Evolutionary conservation across 257 asterid species (phyloP).

Genomic region (Parsonsia alboflavescens): DNA sequence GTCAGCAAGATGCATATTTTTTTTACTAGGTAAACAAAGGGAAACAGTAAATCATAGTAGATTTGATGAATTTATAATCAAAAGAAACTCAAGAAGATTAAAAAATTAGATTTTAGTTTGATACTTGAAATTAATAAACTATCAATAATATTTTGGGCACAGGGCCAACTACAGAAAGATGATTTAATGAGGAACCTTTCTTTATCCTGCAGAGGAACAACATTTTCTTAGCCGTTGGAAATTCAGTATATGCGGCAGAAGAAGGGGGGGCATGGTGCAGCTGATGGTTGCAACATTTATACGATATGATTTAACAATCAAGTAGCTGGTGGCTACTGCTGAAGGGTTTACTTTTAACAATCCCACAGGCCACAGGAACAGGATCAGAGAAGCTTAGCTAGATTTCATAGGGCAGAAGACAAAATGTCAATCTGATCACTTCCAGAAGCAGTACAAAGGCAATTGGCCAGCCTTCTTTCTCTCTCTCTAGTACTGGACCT

Average conservation of each 20-base stretch:
- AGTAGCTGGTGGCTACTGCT: slow-evolving; percentile 29
- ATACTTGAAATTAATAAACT: too few relatives aligned
- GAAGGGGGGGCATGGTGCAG: background rate
- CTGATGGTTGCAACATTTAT: slow-evolving; percentile 12
- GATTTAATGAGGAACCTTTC: background rate
- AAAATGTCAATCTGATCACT: slow-evolving; percentile 38
- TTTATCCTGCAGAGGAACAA: background rate
- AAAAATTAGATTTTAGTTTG: too few relatives aligned
- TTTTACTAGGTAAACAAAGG: background rate
- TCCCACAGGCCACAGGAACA: slow-evolving; percentile 16
- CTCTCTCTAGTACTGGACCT: slow-evolving; percentile 20
- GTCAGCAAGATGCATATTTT: background rate
- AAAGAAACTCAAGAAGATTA: too few relatives aligned
- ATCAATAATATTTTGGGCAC: too few relatives aligned
- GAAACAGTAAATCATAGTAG: background rate
- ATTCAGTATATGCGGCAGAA: slow-evolving; percentile 15
- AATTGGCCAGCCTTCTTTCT: slow-evolving; percentile 11
- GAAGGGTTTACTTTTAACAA: slow-evolving; percentile 15
- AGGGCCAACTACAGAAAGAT: background rate
- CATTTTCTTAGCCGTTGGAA: slow-evolving; percentile 13
- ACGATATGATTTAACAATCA: slow-evolving; percentile 44
- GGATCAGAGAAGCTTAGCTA: slow-evolving; percentile 38
- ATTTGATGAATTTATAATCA: background rate
- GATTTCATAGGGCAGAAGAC: slow-evolving; percentile 50
- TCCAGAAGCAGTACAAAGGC: slow-evolving; percentile 29